phyloP scores from a whole-genome alignment of 495 filamentous ascomycete species.

The Tetracladium setigerum region DNA sequence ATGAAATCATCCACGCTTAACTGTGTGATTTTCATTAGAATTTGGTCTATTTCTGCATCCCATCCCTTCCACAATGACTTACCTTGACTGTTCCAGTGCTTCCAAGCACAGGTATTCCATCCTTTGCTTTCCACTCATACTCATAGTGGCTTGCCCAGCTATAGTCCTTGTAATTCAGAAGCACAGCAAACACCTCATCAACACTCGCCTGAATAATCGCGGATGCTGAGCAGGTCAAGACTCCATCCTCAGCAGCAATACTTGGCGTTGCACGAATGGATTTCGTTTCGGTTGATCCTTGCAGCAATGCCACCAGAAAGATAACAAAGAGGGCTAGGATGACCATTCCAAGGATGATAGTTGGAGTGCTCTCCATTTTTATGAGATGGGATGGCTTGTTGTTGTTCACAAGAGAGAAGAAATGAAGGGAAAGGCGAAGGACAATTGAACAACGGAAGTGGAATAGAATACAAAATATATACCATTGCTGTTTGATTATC shows the following conservation, averaged over 20 bases:
- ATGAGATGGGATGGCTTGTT: no score
- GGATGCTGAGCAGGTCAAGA: constrained; percentile 5
- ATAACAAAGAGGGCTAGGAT: neutral
- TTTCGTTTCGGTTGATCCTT: neutral
- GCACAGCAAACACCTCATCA: constrained; percentile 10
- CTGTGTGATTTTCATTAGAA: no score
- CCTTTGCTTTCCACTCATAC: constrained; percentile 7
- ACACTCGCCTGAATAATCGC: constrained; percentile 7
- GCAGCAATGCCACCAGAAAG: neutral
- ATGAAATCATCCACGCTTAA: constrained; percentile 1
- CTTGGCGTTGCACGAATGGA: constrained; percentile 1
- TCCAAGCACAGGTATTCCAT: constrained; percentile 5
- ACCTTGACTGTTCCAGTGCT: constrained; percentile 9
- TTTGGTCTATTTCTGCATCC: no score
- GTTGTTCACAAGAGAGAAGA: no score
- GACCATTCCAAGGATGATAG: no score
- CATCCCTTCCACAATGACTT: no score
- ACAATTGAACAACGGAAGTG: no score
- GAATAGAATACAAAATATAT: no score
- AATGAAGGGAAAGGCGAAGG: neutral
- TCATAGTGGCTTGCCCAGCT: neutral
- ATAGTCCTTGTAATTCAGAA: constrained; percentile 8
- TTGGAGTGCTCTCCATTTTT: no score
- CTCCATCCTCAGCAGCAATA: constrained; percentile 7
- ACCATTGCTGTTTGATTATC: no score